A percentile compares a stretch with the other conserved stretches of the same genome.
Evolutionary conservation across 2,329 filamentous ascomycete species (phyloP).

Genomic region (Fusarium sp.): DNA sequence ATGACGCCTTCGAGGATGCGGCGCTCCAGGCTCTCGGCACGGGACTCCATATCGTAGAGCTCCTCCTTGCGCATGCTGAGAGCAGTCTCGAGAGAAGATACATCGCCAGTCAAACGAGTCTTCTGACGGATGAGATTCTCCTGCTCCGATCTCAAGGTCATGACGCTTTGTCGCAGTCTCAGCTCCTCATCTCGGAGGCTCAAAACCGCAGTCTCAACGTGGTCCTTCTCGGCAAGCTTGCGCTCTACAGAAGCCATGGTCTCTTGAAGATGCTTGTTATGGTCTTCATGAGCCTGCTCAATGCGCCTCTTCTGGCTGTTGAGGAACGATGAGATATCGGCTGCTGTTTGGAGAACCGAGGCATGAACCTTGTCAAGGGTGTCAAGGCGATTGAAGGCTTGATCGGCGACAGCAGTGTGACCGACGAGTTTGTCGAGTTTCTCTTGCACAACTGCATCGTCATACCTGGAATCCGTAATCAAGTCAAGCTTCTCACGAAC

Average conservation of each 20-base stretch:
- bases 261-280: slow-evolving; percentile 83
- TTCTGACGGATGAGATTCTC: slow-evolving; percentile 84
- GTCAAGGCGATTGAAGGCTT: slow-evolving; percentile 80
- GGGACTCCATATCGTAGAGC: slow-evolving; percentile 88
- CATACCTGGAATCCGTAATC: slow-evolving; percentile 60
- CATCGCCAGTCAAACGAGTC: slow-evolving; percentile 83
- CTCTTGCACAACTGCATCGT: slow-evolving; percentile 58
- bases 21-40: slow-evolving; percentile 89
- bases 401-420: slow-evolving; percentile 74
- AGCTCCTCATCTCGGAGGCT: slow-evolving; percentile 66
- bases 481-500: slow-evolving; percentile 50
- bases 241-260: slow-evolving; percentile 85
- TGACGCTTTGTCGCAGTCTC: slow-evolving; percentile 67
- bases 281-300: slow-evolving; percentile 81
- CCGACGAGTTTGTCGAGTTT: slow-evolving; percentile 67
- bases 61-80: slow-evolving; percentile 91
- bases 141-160: slow-evolving; percentile 74
- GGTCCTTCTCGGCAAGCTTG: slow-evolving; percentile 74
- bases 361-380: slow-evolving; percentile 90
- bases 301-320: slow-evolving; percentile 80
- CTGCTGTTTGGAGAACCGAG: slow-evolving; percentile 86
- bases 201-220: slow-evolving; percentile 68
- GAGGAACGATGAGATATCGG: slow-evolving; percentile 87
- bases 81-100: slow-evolving; percentile 92
- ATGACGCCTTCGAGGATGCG: slow-evolving; percentile 96